Base-by-base conservation (phyloP, 2,329 filamentous ascomycete genomes). In the Pezicula radicicola region DNA sequence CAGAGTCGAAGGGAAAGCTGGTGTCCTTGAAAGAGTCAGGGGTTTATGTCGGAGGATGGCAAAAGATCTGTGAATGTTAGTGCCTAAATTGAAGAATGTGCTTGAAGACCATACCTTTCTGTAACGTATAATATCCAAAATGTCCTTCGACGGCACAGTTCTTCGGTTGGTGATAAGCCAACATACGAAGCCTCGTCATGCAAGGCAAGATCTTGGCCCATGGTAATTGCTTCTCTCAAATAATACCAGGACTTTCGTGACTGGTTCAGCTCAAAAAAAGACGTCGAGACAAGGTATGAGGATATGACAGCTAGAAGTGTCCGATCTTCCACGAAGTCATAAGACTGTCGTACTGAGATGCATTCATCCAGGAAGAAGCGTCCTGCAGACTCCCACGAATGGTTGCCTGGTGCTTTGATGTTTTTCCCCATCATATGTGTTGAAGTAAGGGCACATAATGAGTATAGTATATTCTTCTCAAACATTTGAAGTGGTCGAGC, bases 61-160 rank as follows among this genome's bases (percentile, higher is more conserved):
- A 61, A 84, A 85, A 5, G 80, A 81, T 56, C 85, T 85, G 49
- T 49, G 16, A 15, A n/a, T 36, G 13, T 30, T 48, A 44, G 50
- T 46, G 37, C 16, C 12, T 45, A 36, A 18, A 8, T 5, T 21
- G n/a, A 30, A 16, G 16, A 44, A 10, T 15, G 41, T 19, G 4
- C 19, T 12, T 43, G n/a, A 25, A 1, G 36, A 21, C 50, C 46
- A 25, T 66, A 80, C 78, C 79, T 75, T 66, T 86, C 83, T 0
- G 80, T 81, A 30, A 85, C 75, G 60, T 84, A 84, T 9, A 86
- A 68, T 39, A 84, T 72, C 83, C 83, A 86, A 62, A 83, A 85
- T 7, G 84, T 71, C 10, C 81, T 71, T 51, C 79, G 73, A 35
- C 77, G 75, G 49, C 79, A 77, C 18, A 82, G 74, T 19, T 68